Conservation (phyloP, 371 early-diverging fungal species). For the Sporodiniella umbellata region DNA sequence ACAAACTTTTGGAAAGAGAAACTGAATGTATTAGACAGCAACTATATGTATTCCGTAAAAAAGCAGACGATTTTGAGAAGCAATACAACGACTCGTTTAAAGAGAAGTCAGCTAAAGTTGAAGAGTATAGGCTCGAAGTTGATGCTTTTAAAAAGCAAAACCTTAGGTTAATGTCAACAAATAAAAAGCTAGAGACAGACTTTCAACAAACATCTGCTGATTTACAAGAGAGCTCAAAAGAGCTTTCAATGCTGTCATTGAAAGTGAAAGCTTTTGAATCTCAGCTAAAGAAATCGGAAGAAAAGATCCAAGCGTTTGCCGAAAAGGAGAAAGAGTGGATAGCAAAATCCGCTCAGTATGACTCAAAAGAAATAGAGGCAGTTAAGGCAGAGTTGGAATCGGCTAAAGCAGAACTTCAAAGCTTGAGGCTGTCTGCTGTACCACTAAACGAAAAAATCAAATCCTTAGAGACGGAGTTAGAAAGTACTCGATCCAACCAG, state of each 20-base stretch:
- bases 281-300: slow-evolving; percentile 1
- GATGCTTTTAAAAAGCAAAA: slow-evolving; percentile 13
- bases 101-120: background rate
- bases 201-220: background rate
- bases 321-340: slow-evolving; percentile 13
- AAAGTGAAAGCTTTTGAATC: slow-evolving; percentile 6
- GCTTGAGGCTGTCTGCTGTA: background rate
- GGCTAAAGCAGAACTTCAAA: slow-evolving; percentile 6
- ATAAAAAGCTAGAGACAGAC: background rate
- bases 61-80: background rate
- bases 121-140: background rate
- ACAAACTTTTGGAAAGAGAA: slow-evolving; percentile 4
- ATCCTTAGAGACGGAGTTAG: slow-evolving; percentile 1
- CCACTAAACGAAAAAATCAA: slow-evolving; percentile 2
- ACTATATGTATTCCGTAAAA: background rate
- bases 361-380: slow-evolving; percentile 12
- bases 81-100: background rate
- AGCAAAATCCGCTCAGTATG: slow-evolving; percentile 14
- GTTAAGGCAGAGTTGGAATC: slow-evolving; percentile 9
- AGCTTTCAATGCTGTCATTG: slow-evolving; percentile 2
- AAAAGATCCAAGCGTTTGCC: background rate
- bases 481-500: slow-evolving; percentile 1
- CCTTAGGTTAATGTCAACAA: background rate
- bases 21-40: background rate
- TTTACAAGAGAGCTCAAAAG: background rate